Evolutionary conservation across 306 rosid species (phyloP), one percentile per base, ranked within the genome.

Genomic region (Alnus rubra): DNA sequence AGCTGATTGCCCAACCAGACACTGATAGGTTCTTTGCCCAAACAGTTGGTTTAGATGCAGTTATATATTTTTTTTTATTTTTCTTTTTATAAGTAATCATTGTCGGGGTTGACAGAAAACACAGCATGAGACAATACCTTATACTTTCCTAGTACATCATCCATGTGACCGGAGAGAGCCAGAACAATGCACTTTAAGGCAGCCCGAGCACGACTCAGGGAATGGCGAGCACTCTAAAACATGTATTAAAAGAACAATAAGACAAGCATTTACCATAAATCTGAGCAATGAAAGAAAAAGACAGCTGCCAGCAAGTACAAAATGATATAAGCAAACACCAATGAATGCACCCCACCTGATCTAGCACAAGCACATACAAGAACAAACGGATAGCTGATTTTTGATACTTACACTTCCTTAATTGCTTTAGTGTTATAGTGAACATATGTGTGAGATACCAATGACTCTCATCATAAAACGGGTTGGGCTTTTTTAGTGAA

Each of bases 81-180:
- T 42, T 42, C 4, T 42, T 42, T 42, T 42, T 0, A 5, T 42
- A 42, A 42, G 45, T 42, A 42, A 42, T 42, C 7, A 42, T 37
- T 5, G 37, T 28, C 42, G 63, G 54, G 77, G 74, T 42, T 58
- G 65, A 31, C 56, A 44, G 16, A 42, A 42, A 42, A 42, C 45
- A 42, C 45, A 42, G 45, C 45, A 42, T 42, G 19, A 71, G 49
- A 64, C 69, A 50, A 55, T 83, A 94, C 98, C 98, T 94, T 94
- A 74, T 90, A 94, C 86, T 89, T 92, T 65, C 94, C 93, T 16
- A 94, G 83, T 70, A 94, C 81, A 77, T 92, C 96, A 78, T 94
- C 98, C 88, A 92, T 86, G 71, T 92, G 94, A 84, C 98, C 97
- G 14, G 97, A 94, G 18, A 94, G 84, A 79, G 98, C 96, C 79